Evolutionary conservation across 345 rosid genomes (phyloP).

Genomic region (Heritiera littoralis): DNA sequence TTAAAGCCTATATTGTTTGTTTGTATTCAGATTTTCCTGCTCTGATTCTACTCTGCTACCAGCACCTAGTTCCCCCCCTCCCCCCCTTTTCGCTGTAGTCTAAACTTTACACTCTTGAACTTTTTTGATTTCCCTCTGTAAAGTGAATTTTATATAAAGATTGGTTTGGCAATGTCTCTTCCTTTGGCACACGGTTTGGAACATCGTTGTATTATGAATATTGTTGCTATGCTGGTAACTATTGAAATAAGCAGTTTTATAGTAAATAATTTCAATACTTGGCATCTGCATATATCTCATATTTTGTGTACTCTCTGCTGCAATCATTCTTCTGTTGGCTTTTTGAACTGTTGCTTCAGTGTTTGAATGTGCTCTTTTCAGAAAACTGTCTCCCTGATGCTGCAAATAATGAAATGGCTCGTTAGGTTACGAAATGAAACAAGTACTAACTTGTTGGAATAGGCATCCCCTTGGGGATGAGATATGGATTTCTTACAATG

Average conservation of each 20-base stretch:
- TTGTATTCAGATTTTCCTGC: conserved; percentile 3
- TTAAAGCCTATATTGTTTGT: neutral
- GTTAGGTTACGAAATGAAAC: neutral
- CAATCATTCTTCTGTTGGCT: neutral
- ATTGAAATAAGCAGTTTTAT: neutral
- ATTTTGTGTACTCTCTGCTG: neutral
- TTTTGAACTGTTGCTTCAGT: neutral
- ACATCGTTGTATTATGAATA: neutral
- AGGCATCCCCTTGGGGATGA: neutral
- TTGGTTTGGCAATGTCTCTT: neutral
- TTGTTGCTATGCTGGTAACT: neutral
- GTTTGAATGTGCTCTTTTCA: neutral
- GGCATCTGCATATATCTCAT: neutral
- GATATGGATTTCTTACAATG: neutral
- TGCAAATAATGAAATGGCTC: neutral
- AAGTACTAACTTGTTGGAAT: neutral
- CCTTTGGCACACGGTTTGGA: neutral
- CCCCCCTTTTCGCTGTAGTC: neutral
- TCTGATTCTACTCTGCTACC: neutral
- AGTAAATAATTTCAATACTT: neutral
- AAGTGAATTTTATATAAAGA: neutral
- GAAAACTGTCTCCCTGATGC: neutral
- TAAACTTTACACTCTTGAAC: neutral
- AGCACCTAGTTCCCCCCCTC: neutral
- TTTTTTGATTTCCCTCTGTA: neutral